Evolutionary conservation across 257 asterid species (phyloP).

Genomic region (Nyctanthes arbortristis): DNA sequence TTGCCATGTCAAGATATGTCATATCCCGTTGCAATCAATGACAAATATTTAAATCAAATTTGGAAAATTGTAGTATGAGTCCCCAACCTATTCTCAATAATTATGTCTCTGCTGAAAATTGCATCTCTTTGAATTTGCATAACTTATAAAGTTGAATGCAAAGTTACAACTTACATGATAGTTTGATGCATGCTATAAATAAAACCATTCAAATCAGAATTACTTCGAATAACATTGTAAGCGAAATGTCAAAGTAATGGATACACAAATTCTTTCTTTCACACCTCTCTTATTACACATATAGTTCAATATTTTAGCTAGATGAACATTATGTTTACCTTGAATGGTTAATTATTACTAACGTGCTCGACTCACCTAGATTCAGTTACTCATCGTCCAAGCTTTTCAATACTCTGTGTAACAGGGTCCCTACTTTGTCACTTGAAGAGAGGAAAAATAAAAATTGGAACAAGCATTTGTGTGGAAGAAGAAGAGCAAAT

Average conservation of each 20-base stretch:
- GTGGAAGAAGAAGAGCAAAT: neutral
- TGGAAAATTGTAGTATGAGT: no score
- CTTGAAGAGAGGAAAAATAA: neutral
- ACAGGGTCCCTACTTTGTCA: neutral
- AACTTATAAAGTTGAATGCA: no score
- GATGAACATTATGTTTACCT: neutral
- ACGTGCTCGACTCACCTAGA: neutral
- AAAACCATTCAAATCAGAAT: neutral
- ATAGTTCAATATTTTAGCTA: neutral
- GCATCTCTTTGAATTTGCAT: no score
- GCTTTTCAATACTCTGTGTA: neutral
- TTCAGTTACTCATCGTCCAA: neutral
- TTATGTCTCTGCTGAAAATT: no score
- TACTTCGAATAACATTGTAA: neutral
- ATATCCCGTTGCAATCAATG: no score
- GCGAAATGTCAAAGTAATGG: neutral
- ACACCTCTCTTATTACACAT: neutral
- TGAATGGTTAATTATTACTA: neutral
- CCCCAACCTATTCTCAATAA: no score
- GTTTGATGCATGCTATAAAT: no score
- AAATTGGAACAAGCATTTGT: neutral
- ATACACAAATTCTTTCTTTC: neutral
- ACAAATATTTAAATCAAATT: no score
- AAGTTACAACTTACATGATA: no score
- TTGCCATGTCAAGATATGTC: no score